A percentile compares a stretch with the other conserved stretches of the same genome.
phyloP scores from a whole-genome alignment of 192 early-diverging fungal species.

The Backusella westeae region DNA sequence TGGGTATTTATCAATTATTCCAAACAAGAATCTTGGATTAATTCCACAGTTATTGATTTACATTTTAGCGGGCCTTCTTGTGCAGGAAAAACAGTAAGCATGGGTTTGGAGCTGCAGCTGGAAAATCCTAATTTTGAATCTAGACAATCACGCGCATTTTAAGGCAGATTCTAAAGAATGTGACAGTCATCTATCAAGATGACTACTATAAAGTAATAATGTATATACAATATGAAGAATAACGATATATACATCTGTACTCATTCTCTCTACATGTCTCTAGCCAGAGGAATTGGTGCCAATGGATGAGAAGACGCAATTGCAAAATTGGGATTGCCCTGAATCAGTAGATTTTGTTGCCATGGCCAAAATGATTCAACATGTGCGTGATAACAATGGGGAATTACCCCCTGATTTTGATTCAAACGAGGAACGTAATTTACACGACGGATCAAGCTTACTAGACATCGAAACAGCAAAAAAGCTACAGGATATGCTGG shows the following conservation, averaged over 20 bases:
- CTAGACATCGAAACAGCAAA: not conserved
- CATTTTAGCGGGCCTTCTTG: constrained; percentile 64
- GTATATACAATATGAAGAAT: not conserved
- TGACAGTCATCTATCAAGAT: constrained; percentile 68
- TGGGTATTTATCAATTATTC: constrained; percentile 21
- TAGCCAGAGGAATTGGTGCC: constrained; percentile 35
- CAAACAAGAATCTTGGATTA: not conserved
- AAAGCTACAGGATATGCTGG: not conserved
- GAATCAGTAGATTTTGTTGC: constrained; percentile 57
- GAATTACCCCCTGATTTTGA: constrained; percentile 34
- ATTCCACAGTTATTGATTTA: not conserved
- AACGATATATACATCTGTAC: not conserved
- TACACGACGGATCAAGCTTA: constrained; percentile 23
- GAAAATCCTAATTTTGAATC: not conserved
- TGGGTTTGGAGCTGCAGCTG: not conserved
- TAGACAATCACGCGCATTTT: constrained; percentile 61
- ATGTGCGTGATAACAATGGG: constrained; percentile 38
- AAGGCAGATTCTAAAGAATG: constrained; percentile 57
- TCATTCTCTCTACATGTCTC: not conserved
- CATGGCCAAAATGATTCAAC: constrained; percentile 30
- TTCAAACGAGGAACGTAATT: constrained; percentile 44
- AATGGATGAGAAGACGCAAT: constrained; percentile 46
- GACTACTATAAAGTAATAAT: constrained; percentile 63
- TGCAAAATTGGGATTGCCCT: constrained; percentile 81
- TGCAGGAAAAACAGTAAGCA: constrained; percentile 67